phyloP scores from a whole-genome alignment of 2,329 filamentous ascomycete genomes.

The Cryphonectria naterciae region DNA sequence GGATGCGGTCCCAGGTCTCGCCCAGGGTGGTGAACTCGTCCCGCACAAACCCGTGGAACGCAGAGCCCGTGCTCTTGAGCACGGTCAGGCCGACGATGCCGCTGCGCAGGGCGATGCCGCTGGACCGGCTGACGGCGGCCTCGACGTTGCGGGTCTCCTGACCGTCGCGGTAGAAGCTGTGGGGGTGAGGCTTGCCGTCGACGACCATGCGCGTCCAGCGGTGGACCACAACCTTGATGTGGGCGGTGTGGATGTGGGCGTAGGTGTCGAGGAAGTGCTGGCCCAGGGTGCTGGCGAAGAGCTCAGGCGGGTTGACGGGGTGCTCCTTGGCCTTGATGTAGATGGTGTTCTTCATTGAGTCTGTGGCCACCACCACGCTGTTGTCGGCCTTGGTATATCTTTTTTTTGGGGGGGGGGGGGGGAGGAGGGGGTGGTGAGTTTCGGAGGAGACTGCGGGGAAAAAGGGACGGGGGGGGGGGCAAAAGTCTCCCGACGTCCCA shows the following conservation, averaged over 20 bases:
- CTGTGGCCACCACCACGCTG: constrained; percentile 91
- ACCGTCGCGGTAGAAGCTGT: constrained; percentile 91
- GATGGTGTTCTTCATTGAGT: constrained; percentile 97
- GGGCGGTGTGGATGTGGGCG: constrained; percentile 81
- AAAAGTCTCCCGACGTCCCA: constrained; percentile 68
- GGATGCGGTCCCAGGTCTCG: constrained; percentile 92
- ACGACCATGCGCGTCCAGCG: constrained; percentile 89
- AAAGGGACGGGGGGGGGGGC: too few species aligned
- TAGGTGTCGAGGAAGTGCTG: constrained; percentile 89
- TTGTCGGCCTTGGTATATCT: constrained; percentile 93
- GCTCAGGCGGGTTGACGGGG: constrained; percentile 89
- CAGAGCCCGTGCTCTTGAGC: constrained; percentile 93
- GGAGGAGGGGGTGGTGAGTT: background rate
- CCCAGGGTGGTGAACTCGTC: constrained; percentile 91
- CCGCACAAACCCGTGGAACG: constrained; percentile 91
- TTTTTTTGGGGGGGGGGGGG: constrained; percentile 40
- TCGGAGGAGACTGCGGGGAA: background rate
- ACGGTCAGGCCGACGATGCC: constrained; percentile 82
- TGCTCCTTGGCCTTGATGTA: constrained; percentile 95
- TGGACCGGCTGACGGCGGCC: constrained; percentile 66
- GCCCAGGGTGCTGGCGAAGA: constrained; percentile 83
- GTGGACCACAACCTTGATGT: constrained; percentile 82
- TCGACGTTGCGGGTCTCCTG: constrained; percentile 85
- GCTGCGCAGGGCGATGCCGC: constrained; percentile 76
- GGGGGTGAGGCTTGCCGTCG: constrained; percentile 88